phyloP scores from a whole-genome alignment of 2,329 filamentous ascomycete species.

The Botrytis tulipae region DNA sequence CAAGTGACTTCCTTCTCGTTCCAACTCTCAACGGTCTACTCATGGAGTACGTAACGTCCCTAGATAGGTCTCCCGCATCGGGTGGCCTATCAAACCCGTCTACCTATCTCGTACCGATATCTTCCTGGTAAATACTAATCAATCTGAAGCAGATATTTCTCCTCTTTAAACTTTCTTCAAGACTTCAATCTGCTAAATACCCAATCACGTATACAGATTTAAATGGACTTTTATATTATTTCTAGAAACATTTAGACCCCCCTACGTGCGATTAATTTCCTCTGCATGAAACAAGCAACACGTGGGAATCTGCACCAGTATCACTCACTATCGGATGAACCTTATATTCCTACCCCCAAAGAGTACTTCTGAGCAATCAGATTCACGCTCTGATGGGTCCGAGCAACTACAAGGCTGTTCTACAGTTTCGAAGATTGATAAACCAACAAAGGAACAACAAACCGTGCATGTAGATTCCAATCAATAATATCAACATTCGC shows the following conservation, averaged over 20 bases:
- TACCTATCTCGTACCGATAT: neutral
- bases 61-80: neutral
- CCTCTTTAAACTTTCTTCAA: neutral
- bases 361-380: neutral
- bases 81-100: neutral
- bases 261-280: neutral
- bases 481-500: neutral
- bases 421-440: neutral
- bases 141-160: slow-evolving; percentile 9
- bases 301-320: slow-evolving; percentile 6
- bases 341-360: neutral
- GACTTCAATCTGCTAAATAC: neutral
- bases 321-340: slow-evolving; percentile 9
- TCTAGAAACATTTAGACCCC: slow-evolving; percentile 3
- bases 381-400: neutral
- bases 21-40: neutral
- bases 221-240: neutral
- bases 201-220: neutral
- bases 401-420: neutral
- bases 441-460: neutral
- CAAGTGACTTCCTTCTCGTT: neutral
- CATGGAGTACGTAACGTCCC: neutral
- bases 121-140: neutral
- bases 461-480: neutral
- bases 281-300: neutral